Conservation (phyloP, 306 rosid species). For the Ceratonia siliqua region DNA sequence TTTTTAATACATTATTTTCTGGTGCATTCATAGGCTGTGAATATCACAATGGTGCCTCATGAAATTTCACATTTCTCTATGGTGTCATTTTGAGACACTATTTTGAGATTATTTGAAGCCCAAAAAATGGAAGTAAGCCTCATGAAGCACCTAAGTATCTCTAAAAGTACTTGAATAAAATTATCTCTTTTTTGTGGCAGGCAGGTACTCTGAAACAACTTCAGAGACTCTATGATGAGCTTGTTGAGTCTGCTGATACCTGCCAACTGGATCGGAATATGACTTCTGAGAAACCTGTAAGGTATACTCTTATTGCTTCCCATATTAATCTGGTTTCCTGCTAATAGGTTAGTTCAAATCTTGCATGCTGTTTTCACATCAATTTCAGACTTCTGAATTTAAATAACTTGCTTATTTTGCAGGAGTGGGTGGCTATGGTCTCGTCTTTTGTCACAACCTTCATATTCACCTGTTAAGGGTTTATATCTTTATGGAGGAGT, state of each 20-base stretch:
- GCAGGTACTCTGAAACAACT: slow-evolving; percentile 74
- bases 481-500: slow-evolving; percentile 97
- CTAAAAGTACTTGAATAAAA: too few relatives aligned
- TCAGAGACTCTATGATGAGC: slow-evolving; percentile 91
- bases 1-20: too few relatives aligned
- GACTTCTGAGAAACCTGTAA: slow-evolving; percentile 63
- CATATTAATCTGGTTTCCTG: neutral
- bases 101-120: too few relatives aligned
- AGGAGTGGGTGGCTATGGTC: slow-evolving; percentile 98
- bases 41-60: too few relatives aligned
- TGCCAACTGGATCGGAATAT: slow-evolving; percentile 73
- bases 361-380: slow-evolving; percentile 20
- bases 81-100: too few relatives aligned
- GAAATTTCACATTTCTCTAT: too few relatives aligned
- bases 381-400: slow-evolving; percentile 14
- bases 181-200: too few relatives aligned
- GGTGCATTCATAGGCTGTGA: too few relatives aligned
- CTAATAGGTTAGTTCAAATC: slow-evolving; percentile 31
- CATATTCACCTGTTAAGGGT: slow-evolving; percentile 81
- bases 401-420: slow-evolving; percentile 20
- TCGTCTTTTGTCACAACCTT: slow-evolving; percentile 82
- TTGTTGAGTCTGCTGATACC: slow-evolving; percentile 61
- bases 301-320: slow-evolving; percentile 48
- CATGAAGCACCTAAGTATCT: too few relatives aligned
- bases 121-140: too few relatives aligned